Evolutionary conservation across 305 asterid species (phyloP), one percentile per base, ranked within the genome.

Genomic region (Withania somnifera): DNA sequence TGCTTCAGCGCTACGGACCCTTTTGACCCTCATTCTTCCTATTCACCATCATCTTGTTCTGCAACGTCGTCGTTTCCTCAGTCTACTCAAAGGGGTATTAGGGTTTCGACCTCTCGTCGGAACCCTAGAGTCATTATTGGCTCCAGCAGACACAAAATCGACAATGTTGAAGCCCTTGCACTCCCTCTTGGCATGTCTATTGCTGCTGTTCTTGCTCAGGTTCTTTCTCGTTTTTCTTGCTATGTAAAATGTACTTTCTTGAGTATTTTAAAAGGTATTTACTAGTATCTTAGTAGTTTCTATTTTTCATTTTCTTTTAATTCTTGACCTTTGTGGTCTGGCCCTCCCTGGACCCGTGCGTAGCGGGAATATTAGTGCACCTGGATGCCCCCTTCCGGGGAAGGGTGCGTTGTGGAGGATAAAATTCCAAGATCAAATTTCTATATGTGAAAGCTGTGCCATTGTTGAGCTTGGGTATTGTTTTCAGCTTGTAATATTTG

Each of bases 111-210:
- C 7, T 14, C 79, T 67, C 84, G 84, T 77, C 83, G 90, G 87
- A 86, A 79, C 86, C 90, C 89, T 66, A 86, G 87, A 86, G 64
- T 87, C 6, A 78, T 90, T 38, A 84, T 88, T 80, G 90, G 92
- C 82, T 82, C 90, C 45, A 84, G 61, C 69, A 57, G 84, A 88
- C 77, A 82, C 56, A 81, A 86, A 81, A 64, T 77, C 30, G 87
- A 87, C 7, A 91, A 88, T 79, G 90, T 87, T 69, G 97, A 91
- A 71, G 91, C 94, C 78, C 93, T 95, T 56, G 98, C 93, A 73
- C 93, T 93, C 58, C 95, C 91, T 81, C 91, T 95, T 40, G 98
- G 98, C 83, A 93, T 93, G 97, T 93, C 98, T 20, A 85, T 95
- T 78, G 98, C 98, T 69, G 97, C 93, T 38, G 90, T 92, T 71